Conservation (phyloP, 768 basidiomycete genomes). For the Termitomyces eurrhizus region DNA sequence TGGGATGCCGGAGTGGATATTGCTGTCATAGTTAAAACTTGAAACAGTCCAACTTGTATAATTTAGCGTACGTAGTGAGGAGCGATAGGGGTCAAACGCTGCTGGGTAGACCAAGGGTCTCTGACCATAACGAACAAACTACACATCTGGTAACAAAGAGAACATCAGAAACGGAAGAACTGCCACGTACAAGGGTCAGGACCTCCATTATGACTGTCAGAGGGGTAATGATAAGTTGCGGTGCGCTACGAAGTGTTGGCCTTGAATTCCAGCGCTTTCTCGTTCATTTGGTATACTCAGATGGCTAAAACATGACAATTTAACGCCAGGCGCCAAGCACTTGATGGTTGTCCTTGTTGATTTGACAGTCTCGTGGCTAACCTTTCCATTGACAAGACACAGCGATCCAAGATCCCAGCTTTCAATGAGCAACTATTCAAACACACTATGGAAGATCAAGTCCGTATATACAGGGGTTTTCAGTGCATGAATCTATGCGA, state of each 20-base stretch:
- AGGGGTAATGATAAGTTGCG: neutral
- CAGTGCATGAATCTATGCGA: neutral
- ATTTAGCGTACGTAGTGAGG: neutral
- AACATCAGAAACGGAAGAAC: neutral
- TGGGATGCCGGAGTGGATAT: slow-evolving; percentile 2
- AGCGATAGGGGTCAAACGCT: slow-evolving; percentile 1
- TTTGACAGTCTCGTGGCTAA: neutral
- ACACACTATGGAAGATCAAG: too few species aligned
- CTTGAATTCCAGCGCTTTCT: neutral
- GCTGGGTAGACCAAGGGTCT: slow-evolving; percentile 15
- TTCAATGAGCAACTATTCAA: neutral
- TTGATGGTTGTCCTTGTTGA: neutral
- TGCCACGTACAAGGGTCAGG: neutral
- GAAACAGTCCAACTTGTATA: neutral
- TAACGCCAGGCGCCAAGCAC: neutral
- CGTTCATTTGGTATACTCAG: neutral
- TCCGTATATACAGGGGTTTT: neutral
- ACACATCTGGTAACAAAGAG: neutral
- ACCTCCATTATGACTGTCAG: neutral
- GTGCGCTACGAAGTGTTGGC: neutral
- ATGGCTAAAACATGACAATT: neutral
- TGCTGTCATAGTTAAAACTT: neutral
- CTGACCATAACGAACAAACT: slow-evolving; percentile 16
- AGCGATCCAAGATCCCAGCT: neutral
- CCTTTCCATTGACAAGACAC: neutral